Evolutionary conservation across 352 stramenopile species (phyloP).

Genomic region (Porosira glacialis): DNA sequence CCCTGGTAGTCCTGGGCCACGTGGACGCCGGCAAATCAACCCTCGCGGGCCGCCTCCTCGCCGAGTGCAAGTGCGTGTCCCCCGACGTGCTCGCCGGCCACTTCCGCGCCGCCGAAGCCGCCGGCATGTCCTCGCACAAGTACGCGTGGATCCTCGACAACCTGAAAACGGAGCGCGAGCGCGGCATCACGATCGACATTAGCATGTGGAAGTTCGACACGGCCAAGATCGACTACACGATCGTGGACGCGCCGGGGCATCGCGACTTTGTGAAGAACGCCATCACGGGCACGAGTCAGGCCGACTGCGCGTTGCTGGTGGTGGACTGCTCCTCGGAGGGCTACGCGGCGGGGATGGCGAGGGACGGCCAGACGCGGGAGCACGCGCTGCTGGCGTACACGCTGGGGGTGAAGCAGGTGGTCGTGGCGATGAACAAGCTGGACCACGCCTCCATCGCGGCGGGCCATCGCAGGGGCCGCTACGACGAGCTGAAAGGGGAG

Average conservation of each 20-base stretch:
- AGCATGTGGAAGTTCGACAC: constrained; percentile 80
- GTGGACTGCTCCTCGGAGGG: constrained; percentile 69
- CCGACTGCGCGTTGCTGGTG: constrained; percentile 72
- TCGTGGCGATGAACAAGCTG: constrained; percentile 86
- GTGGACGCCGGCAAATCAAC: background rate
- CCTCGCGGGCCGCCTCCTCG: background rate
- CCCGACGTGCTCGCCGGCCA: background rate
- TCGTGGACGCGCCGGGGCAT: constrained; percentile 72
- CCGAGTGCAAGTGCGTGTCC: background rate
- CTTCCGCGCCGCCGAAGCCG: constrained; percentile 15
- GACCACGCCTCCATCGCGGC: constrained; percentile 57
- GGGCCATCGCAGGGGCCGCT: constrained; percentile 75
- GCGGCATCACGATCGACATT: constrained; percentile 73
- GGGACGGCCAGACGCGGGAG: constrained; percentile 74
- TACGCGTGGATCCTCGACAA: constrained; percentile 78
- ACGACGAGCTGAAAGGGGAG: constrained; percentile 84
- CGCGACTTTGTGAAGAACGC: constrained; percentile 81
- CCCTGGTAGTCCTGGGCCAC: background rate
- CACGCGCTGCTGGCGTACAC: constrained; percentile 73
- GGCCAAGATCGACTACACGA: constrained; percentile 76
- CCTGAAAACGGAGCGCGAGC: constrained; percentile 72
- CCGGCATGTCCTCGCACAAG: constrained; percentile 73
- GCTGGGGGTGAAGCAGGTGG: constrained; percentile 82
- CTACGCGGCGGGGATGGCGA: constrained; percentile 72
- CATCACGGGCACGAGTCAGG: constrained; percentile 72